Conservation (phyloP, 805 yeast genomes). For the Myxozyma monticola region DNA sequence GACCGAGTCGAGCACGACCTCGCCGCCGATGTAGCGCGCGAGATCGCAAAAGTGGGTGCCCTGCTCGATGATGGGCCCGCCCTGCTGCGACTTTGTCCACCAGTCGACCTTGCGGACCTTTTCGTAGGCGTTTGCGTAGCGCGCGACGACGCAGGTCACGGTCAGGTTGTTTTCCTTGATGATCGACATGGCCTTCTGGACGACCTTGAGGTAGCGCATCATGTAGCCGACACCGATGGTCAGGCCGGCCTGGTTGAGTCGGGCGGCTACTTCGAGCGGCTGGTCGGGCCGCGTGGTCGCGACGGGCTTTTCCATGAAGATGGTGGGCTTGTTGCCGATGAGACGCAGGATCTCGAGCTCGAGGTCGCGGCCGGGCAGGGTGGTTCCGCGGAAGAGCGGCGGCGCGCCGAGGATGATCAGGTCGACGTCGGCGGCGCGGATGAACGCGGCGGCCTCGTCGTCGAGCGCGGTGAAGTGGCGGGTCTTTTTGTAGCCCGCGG, state of each 20-base stretch:
- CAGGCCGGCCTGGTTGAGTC: constrained; percentile 8
- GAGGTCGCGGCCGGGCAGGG: constrained; percentile 19
- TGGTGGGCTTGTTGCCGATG: constrained; percentile 16
- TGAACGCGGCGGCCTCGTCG: constrained; percentile 4
- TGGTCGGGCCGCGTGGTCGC: constrained; percentile 27
- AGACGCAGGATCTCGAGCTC: constrained; percentile 20
- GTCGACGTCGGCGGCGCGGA: constrained; percentile 9
- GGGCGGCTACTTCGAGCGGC: constrained; percentile 24
- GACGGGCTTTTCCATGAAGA: constrained; percentile 31
- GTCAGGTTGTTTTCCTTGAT: constrained; percentile 24
- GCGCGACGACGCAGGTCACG: constrained; percentile 23
- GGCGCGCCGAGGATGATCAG: constrained; percentile 27
- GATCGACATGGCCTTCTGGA: constrained; percentile 27
- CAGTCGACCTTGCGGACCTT: constrained; percentile 22
- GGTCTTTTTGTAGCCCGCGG: constrained; percentile 11
- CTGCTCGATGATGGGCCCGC: constrained; percentile 32
- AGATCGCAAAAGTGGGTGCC: constrained; percentile 33
- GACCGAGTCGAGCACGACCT: constrained; percentile 23
- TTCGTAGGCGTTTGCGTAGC: constrained; percentile 28
- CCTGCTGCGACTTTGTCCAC: constrained; percentile 31
- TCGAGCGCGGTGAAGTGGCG: constrained; percentile 9
- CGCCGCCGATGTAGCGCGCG: constrained; percentile 28
- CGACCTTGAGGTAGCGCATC: constrained; percentile 32
- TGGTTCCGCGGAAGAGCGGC: constrained; percentile 30
- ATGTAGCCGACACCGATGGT: constrained; percentile 30